Percentiles rank a stretch among this genome's conserved stretches.
These are phyloP conservation scores for Corniculantispora saksenae DNA, from an alignment of 2,329 filamentous ascomycete genomes.

Conservation along the genomic window DNA sequence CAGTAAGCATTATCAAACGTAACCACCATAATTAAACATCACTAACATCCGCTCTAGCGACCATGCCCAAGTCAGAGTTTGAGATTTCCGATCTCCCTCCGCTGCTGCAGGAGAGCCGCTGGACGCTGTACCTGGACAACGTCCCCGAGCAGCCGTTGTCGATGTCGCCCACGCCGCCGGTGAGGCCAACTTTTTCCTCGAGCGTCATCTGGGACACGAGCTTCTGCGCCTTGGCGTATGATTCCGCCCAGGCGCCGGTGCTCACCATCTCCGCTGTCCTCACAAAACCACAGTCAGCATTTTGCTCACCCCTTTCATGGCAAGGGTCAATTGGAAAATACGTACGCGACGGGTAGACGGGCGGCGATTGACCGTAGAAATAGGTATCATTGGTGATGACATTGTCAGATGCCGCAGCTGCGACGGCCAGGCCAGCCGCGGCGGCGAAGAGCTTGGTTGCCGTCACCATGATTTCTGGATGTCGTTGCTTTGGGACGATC, in stretches of 20 bases:
- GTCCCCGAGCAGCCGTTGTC: conserved; percentile 53
- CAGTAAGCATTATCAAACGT: conserved; percentile 47
- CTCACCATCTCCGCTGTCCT: conserved; percentile 54
- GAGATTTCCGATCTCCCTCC: conserved; percentile 67
- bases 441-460: not conserved
- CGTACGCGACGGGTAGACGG: conserved; percentile 55
- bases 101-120: conserved; percentile 63
- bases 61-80: conserved; percentile 61
- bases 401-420: conserved; percentile 18
- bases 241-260: conserved; percentile 65
- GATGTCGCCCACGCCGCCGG: conserved; percentile 62
- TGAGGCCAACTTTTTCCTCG: conserved; percentile 77
- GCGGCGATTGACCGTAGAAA: conserved; percentile 53
- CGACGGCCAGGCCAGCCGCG: conserved; percentile 15
- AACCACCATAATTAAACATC: not conserved
- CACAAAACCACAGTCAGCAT: not conserved
- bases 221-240: conserved; percentile 65
- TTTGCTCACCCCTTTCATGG: not conserved
- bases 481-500: not conserved
- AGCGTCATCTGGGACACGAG: conserved; percentile 74
- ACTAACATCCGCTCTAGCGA: conserved; percentile 41
- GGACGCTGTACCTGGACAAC: conserved; percentile 74
- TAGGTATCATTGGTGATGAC: conserved; percentile 41
- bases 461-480: conserved; percentile 5
- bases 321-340: conserved; percentile 11